These are phyloP conservation scores for Entonaema liquescens DNA, from an alignment of 495 filamentous ascomycete species.

Conservation along the genomic window DNA sequence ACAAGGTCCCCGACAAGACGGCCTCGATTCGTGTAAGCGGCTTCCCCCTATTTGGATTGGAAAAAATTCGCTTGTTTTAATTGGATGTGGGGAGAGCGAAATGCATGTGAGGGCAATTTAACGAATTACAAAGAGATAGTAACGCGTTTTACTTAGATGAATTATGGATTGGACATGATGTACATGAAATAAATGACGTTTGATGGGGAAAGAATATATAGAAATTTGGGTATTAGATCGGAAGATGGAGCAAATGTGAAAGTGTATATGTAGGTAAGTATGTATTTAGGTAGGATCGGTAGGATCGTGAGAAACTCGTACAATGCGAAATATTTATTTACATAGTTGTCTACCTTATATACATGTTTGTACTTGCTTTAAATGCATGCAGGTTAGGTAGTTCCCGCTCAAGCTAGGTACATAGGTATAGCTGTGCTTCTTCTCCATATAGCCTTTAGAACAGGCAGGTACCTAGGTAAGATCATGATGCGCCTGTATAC, in stretches of 20 bases:
- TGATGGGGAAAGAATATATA: constrained; percentile 3
- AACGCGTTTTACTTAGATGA: constrained; percentile 19
- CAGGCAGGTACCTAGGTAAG: background rate
- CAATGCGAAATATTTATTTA: background rate
- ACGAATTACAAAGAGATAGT: constrained; percentile 29
- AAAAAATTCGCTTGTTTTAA: constrained; percentile 35
- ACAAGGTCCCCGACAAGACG: constrained; percentile 22
- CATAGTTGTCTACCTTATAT: background rate
- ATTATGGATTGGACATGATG: constrained; percentile 37
- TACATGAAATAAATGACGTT: constrained; percentile 21
- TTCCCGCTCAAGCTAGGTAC: background rate
- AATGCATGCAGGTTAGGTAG: background rate
- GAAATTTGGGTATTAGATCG: constrained; percentile 14
- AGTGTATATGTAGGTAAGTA: background rate
- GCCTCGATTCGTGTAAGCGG: constrained; percentile 29
- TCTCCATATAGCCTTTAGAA: background rate
- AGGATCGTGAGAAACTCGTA: background rate
- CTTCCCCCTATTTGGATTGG: constrained; percentile 34
- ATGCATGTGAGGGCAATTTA: constrained; percentile 23
- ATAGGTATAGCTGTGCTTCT: background rate
- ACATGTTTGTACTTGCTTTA: background rate
- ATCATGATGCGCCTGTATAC: background rate
- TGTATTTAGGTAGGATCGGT: background rate
- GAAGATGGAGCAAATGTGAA: constrained; percentile 13
- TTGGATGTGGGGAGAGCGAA: constrained; percentile 40